Percentiles rank a stretch among this genome's conserved stretches.
Conservation (phyloP, 192 early-diverging fungal genomes). For the Linnemannia schmuckeri region DNA sequence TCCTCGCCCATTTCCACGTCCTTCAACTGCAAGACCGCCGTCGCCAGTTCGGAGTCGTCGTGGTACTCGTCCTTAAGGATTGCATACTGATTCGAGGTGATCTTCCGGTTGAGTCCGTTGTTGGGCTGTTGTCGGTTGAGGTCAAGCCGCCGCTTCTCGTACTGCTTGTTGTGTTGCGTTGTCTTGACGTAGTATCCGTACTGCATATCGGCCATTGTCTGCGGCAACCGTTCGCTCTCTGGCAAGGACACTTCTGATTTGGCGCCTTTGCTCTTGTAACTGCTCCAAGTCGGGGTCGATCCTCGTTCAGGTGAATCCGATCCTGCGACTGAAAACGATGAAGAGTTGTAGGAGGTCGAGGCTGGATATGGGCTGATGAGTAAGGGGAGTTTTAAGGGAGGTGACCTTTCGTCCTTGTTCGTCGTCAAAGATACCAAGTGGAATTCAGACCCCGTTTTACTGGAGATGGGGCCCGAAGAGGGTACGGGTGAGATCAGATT, state of each 20-base stretch:
- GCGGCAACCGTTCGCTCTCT: constrained; percentile 25
- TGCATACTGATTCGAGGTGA: constrained; percentile 12
- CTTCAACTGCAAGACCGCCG: constrained; percentile 15
- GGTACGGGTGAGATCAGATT: not conserved
- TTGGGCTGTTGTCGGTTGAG: not conserved
- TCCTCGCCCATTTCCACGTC: constrained; percentile 49
- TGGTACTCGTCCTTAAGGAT: not conserved
- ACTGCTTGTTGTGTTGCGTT: constrained; percentile 30
- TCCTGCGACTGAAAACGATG: not conserved
- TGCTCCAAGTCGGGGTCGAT: not conserved
- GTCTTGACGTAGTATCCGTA: constrained; percentile 30
- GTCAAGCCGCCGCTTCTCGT: constrained; percentile 7
- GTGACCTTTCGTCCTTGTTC: not conserved
- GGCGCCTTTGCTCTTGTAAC: not conserved
- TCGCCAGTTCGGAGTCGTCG: constrained; percentile 27
- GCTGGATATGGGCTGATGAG: constrained; percentile 15
- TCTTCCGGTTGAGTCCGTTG: not conserved
- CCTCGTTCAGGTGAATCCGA: not conserved
- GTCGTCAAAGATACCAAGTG: not conserved
- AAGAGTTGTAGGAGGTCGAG: not conserved
- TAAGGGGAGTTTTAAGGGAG: constrained; percentile 22
- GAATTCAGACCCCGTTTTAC: not conserved
- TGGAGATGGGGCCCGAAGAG: not conserved
- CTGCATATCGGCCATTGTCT: constrained; percentile 36
- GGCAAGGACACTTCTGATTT: constrained; percentile 10